Base-by-base conservation (phyloP, 192 early-diverging fungal species). In the Coemansia sp. region DNA sequence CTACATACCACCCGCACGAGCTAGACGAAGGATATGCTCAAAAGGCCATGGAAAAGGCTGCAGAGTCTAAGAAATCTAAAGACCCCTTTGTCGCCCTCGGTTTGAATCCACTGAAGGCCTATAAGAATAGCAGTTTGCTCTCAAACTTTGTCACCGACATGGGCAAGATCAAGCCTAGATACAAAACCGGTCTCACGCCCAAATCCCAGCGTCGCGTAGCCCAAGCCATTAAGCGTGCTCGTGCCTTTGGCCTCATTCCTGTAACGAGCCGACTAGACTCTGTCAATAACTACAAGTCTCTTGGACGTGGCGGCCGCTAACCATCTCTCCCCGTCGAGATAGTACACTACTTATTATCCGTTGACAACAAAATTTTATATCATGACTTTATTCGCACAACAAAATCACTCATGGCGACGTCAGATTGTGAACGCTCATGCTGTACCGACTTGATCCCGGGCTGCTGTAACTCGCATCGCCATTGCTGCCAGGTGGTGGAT, bases 161-260 rank as follows among this genome's bases (percentile, higher is more conserved):
- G 78, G 90, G 90, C 55, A 80, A 82, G 39, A 87, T 91, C 52
- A 79, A 85, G 76, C 87, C 88, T 38, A 76, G 88, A 62, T 76
- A 86, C 69, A 79, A 88, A 69, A 89, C 88, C 18, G 81, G 85
- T 9, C 83, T 91, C 41, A 85, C 86, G 12, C 84, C 86, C 58
- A 88, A 88, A 64, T 87, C 84, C 31, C 90, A 91, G 76, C 85
- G 87, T 38, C 80, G 83, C 5, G 50, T 91, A 9, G 84, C 87
- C 31, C 88, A 87, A 80, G 86, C 88, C 39, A 87, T 91, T 46
- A 85, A 87, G 44, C 78, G 90, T 41, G 90, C 87, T 1, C 81
- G 90, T 11, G 84, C 90, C 5, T 87, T 87, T 71, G 85, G 85
- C 2, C 68, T 86, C 39, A 72, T 86, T 53, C 85, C 85, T 13